Percentiles rank a stretch among this genome's conserved stretches.
Evolutionary conservation across 2,329 filamentous ascomycete species (phyloP).

Genomic region (Falciphora oryzae): DNA sequence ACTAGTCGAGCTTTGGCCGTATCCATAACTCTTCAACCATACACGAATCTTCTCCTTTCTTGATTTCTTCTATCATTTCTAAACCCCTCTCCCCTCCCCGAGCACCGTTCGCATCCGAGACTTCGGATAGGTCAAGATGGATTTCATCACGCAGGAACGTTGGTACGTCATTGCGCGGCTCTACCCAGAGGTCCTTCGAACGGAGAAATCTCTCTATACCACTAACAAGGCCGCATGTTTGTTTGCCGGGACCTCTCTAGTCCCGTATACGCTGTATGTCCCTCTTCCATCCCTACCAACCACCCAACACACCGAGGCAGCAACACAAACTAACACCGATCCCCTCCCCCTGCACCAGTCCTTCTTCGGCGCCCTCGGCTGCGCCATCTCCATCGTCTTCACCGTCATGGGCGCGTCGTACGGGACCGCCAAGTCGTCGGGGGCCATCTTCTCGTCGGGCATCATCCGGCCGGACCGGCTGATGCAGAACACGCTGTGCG

Average conservation of each 20-base stretch:
- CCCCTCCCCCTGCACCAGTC: slow-evolving; percentile 39
- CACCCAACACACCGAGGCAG: background rate
- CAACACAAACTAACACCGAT: slow-evolving; percentile 10
- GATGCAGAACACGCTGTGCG: slow-evolving; percentile 98
- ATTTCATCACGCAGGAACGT: background rate
- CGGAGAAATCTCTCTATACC: too few species aligned
- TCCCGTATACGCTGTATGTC: slow-evolving; percentile 39
- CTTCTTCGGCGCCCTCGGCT: slow-evolving; percentile 96
- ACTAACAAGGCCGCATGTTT: background rate
- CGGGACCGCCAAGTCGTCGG: slow-evolving; percentile 96
- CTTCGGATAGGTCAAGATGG: background rate
- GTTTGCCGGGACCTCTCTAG: slow-evolving; percentile 19
- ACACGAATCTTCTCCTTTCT: too few species aligned
- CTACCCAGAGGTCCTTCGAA: too few species aligned
- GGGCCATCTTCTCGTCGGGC: slow-evolving; percentile 96
- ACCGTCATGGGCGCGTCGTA: slow-evolving; percentile 71
- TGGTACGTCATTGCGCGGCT: background rate
- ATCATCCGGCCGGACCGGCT: slow-evolving; percentile 94
- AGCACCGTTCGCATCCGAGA: too few species aligned
- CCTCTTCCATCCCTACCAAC: background rate
- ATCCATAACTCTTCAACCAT: too few species aligned
- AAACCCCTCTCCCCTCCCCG: too few species aligned
- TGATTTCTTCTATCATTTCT: too few species aligned
- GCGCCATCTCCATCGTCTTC: slow-evolving; percentile 56
- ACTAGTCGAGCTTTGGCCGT: too few species aligned